phyloP scores from a whole-genome alignment of 2,329 filamentous ascomycete genomes.

The Epichloe coenophiala region DNA sequence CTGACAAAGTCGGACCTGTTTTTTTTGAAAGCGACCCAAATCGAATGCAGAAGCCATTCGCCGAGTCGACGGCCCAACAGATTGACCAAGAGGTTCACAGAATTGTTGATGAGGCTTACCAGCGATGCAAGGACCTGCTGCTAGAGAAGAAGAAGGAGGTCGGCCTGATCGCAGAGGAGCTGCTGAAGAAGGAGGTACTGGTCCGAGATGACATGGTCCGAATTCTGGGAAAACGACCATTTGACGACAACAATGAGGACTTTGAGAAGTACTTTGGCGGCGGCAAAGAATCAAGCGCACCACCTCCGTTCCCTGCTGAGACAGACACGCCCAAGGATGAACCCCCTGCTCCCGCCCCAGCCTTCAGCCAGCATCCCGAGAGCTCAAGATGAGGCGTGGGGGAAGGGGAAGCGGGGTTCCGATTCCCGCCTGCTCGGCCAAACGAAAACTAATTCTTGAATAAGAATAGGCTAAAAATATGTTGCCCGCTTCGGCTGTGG shows the following conservation, averaged over 20 bases:
- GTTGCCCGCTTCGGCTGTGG: neutral
- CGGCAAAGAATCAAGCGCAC: constrained; percentile 40
- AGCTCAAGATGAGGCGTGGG: constrained; percentile 6
- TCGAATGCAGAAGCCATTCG: constrained; percentile 86
- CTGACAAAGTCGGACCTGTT: constrained; percentile 79
- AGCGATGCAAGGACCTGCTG: constrained; percentile 74
- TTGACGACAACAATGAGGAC: constrained; percentile 72
- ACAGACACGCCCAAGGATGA: constrained; percentile 26
- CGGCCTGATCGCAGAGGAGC: constrained; percentile 80
- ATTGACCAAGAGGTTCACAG: constrained; percentile 87
- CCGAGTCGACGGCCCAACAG: constrained; percentile 79
- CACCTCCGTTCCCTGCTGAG: constrained; percentile 38
- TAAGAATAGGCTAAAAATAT: too few relatives aligned
- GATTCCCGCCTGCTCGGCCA: neutral
- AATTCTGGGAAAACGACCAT: constrained; percentile 72
- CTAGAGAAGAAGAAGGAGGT: constrained; percentile 78
- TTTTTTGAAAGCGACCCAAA: constrained; percentile 78
- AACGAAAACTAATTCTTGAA: neutral
- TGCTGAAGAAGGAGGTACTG: constrained; percentile 83
- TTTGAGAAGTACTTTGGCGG: constrained; percentile 89
- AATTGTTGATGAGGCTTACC: constrained; percentile 86
- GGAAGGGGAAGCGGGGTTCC: neutral
- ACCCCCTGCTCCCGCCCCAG: constrained; percentile 23
- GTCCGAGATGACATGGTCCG: constrained; percentile 85
- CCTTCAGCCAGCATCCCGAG: constrained; percentile 17